phyloP scores from a whole-genome alignment of 306 rosid genomes.

The Crataegus laevigata region DNA sequence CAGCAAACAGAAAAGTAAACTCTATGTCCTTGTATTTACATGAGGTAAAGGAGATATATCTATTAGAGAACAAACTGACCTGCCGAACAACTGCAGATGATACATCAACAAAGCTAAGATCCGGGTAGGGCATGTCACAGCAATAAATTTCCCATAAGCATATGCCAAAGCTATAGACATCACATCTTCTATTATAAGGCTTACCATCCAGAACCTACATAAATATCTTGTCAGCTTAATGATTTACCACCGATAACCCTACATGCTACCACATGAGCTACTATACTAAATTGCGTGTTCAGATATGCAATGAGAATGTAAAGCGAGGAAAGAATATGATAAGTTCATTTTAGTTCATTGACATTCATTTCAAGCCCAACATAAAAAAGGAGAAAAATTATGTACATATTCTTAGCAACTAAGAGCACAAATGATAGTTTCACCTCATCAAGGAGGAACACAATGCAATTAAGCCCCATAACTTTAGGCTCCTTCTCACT shows the following conservation, averaged over 20 bases:
- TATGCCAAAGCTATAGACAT: constrained; percentile 74
- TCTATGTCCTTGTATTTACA: neutral
- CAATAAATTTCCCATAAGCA: constrained; percentile 73
- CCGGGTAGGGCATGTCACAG: constrained; percentile 66
- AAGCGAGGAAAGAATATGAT: neutral
- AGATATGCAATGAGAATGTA: neutral
- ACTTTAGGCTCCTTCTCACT: neutral
- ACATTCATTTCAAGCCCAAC: neutral
- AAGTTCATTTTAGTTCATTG: neutral
- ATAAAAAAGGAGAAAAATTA: neutral
- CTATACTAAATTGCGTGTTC: neutral
- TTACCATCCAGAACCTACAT: constrained; percentile 63
- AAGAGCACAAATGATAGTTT: neutral
- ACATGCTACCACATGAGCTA: neutral
- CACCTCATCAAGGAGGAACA: neutral
- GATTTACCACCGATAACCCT: neutral
- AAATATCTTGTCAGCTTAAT: neutral
- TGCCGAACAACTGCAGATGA: constrained; percentile 59
- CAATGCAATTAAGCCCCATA: neutral
- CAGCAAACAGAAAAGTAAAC: neutral
- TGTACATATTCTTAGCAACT: neutral
- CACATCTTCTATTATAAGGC: constrained; percentile 70
- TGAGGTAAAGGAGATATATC: neutral
- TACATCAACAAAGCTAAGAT: constrained; percentile 63
- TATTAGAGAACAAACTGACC: constrained; percentile 21